Evolutionary conservation across 441 rosid species (phyloP).

Genomic region (Populus tomentosa): DNA sequence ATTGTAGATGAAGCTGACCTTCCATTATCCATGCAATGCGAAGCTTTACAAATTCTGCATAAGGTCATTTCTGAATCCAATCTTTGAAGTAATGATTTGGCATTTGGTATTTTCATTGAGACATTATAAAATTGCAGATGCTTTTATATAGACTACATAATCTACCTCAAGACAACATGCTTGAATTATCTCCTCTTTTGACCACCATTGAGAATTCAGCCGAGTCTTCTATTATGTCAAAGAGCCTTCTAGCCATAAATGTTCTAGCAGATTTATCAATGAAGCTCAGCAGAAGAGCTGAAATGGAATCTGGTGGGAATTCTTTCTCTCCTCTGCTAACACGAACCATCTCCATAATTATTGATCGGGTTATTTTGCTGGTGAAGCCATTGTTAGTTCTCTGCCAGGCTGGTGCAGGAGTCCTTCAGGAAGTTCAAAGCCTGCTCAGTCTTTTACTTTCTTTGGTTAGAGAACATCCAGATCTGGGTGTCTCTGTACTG

Average conservation of each 20-base stretch:
- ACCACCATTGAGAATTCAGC: conserved; percentile 47
- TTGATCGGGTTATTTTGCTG: conserved; percentile 33
- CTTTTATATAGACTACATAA: conserved; percentile 28
- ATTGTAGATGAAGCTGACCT: conserved; percentile 39
- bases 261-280: conserved; percentile 43
- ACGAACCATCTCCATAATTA: conserved; percentile 35
- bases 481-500: conserved; percentile 41
- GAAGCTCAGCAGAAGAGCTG: conserved; percentile 31
- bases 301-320: conserved; percentile 23
- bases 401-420: conserved; percentile 24
- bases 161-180: conserved; percentile 26
- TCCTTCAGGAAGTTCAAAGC: conserved; percentile 37
- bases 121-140: conserved; percentile 44
- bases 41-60: conserved; percentile 56
- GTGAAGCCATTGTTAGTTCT: conserved; percentile 30
- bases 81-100: not conserved
- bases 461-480: conserved; percentile 42
- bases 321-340: conserved; percentile 36
- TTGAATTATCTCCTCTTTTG: conserved; percentile 36
- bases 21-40: conserved; percentile 47
- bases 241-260: conserved; percentile 39
- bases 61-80: conserved; percentile 38
- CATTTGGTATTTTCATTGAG: conserved; percentile 6
- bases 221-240: conserved; percentile 35
- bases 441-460: conserved; percentile 47